Conservation (phyloP, 768 basidiomycete genomes). For the Clavulina sp. region DNA sequence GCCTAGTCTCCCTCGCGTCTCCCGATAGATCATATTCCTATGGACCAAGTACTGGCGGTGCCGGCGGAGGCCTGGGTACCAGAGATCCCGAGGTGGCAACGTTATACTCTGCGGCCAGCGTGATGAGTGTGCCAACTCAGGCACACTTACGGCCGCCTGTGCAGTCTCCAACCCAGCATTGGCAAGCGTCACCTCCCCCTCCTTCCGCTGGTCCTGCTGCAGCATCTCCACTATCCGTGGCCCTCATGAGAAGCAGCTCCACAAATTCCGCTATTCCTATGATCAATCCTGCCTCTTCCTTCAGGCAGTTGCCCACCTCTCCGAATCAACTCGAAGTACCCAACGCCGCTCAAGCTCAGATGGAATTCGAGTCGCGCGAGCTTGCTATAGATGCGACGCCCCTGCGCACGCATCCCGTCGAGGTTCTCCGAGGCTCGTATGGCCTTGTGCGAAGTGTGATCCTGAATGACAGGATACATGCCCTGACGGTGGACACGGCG, state of each 20-base stretch:
- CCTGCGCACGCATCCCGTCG: constrained; percentile 41
- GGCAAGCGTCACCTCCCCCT: constrained; percentile 10
- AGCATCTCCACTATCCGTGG: constrained; percentile 9
- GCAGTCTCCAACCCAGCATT: constrained; percentile 14
- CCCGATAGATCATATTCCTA: constrained; percentile 18
- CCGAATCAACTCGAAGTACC: not conserved
- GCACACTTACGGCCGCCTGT: constrained; percentile 2
- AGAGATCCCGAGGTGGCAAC: constrained; percentile 71
- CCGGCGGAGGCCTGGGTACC: constrained; percentile 8
- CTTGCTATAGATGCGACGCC: constrained; percentile 54
- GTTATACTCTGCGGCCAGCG: constrained; percentile 69
- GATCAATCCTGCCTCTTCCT: constrained; percentile 9
- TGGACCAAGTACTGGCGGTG: constrained; percentile 4
- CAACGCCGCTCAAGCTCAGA: constrained; percentile 3
- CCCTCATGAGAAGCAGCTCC: constrained; percentile 14
- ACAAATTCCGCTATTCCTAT: constrained; percentile 16
- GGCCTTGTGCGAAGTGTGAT: constrained; percentile 71
- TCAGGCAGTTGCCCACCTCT: not conserved
- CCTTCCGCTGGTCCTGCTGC: not conserved
- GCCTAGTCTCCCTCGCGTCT: constrained; percentile 20
- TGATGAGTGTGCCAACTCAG: constrained; percentile 41
- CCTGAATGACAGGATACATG: constrained; percentile 79
- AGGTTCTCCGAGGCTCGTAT: constrained; percentile 46
- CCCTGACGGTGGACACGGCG: constrained; percentile 73
- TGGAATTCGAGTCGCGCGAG: constrained; percentile 37